These are phyloP conservation scores for Apiotrichum brassicae DNA, from an alignment of 1,284 basidiomycete genomes.

Conservation along the genomic window DNA sequence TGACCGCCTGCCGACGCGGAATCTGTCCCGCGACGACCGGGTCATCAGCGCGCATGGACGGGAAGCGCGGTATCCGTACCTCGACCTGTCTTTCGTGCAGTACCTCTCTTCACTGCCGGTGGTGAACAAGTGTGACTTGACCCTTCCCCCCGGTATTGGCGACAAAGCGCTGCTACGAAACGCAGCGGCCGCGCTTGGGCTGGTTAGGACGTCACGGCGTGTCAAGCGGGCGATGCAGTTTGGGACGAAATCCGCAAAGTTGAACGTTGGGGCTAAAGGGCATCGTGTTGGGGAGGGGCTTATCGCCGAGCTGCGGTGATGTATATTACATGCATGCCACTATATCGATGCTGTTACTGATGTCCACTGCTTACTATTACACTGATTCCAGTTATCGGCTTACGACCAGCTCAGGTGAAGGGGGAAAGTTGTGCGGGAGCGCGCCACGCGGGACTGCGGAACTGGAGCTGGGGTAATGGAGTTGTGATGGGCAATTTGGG, in stretches of 20 bases:
- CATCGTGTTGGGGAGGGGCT: conserved; percentile 22
- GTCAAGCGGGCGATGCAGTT: conserved; percentile 98
- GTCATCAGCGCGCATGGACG: conserved; percentile 81
- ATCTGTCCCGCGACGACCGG: conserved; percentile 89
- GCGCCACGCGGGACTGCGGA: too few relatives aligned
- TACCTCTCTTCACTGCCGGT: conserved; percentile 71
- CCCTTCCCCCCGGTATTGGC: conserved; percentile 57
- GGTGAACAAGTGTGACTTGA: conserved; percentile 64
- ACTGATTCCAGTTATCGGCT: too few relatives aligned
- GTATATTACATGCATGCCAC: too few relatives aligned
- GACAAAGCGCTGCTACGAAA: conserved; percentile 81
- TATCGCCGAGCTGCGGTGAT: not conserved
- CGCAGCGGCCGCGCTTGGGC: conserved; percentile 61
- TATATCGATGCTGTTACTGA: too few relatives aligned
- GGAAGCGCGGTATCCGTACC: conserved; percentile 84
- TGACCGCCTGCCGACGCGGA: conserved; percentile 80
- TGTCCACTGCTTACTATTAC: too few relatives aligned
- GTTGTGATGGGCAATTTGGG: too few relatives aligned
- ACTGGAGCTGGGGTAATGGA: too few relatives aligned
- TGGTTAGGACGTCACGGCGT: conserved; percentile 60
- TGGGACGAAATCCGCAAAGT: conserved; percentile 84
- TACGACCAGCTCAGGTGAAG: too few relatives aligned
- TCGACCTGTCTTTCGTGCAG: conserved; percentile 68
- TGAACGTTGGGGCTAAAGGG: conserved; percentile 42
- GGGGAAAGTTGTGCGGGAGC: too few relatives aligned